Evolutionary conservation across 352 stramenopile genomes (phyloP).

Genomic region (Phytophthora ohioensis): DNA sequence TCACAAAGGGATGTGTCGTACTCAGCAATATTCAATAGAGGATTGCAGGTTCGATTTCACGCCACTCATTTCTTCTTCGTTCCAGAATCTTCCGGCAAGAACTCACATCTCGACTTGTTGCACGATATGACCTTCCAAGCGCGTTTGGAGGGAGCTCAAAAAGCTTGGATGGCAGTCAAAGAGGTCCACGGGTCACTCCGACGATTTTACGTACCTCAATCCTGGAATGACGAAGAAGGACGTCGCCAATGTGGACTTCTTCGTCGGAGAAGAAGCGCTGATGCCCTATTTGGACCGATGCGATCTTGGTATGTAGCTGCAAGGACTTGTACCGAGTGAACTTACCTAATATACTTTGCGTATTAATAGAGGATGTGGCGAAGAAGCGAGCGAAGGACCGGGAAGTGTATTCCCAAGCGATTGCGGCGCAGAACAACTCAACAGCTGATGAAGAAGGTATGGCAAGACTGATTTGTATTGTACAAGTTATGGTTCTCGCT

Average conservation of each 20-base stretch:
- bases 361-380: not conserved
- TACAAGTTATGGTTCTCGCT: no score
- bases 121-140: not conserved
- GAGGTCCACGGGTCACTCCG: not conserved
- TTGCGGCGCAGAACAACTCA: no score
- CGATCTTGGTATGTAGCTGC: not conserved
- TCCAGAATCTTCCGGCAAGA: not conserved
- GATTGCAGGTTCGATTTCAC: not conserved
- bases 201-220: slow-evolving; percentile 3
- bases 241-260: slow-evolving; percentile 7
- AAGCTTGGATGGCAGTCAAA: not conserved
- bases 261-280: slow-evolving; percentile 10
- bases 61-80: slow-evolving; percentile 1
- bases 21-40: not conserved
- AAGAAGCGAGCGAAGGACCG: not conserved
- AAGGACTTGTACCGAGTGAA: not conserved
- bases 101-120: not conserved
- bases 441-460: no score
- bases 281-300: slow-evolving; percentile 15
- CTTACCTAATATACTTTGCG: not conserved
- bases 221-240: slow-evolving; percentile 9
- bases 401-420: no score
- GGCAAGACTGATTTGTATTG: not conserved
- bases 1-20: not conserved
- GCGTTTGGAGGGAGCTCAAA: not conserved